Evolutionary conservation across 495 filamentous ascomycete genomes (phyloP).

Genomic region (Talaromyces adpressus): DNA sequence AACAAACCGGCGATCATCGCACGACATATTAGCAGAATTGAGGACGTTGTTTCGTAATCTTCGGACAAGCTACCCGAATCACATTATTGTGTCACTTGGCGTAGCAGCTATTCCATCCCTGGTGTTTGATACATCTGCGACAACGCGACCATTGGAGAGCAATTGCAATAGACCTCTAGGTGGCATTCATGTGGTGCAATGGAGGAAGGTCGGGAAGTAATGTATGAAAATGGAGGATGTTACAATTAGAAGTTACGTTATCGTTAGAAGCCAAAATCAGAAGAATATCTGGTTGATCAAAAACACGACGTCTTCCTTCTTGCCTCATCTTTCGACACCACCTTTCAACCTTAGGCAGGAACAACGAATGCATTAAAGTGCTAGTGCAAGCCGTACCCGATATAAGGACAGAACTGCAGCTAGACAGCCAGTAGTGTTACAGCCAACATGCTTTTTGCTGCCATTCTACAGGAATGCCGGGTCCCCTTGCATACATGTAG

Average conservation of each 20-base stretch:
- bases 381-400: neutral
- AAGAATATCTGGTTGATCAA: neutral
- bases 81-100: neutral
- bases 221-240: neutral
- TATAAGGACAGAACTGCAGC: neutral
- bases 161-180: neutral
- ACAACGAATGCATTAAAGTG: neutral
- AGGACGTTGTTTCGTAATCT: neutral
- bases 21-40: neutral
- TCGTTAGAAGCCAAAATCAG: neutral
- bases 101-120: neutral
- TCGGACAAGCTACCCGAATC: neutral
- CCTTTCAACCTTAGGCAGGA: neutral
- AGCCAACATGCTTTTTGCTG: neutral
- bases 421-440: neutral
- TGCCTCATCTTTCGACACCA: neutral
- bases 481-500: neutral
- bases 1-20: neutral
- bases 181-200: neutral
- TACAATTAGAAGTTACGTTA: neutral
- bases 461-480: neutral
- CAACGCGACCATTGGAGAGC: neutral
- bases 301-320: neutral
- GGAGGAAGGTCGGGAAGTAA: neutral
- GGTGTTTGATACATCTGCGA: neutral